These are phyloP conservation scores for Leccinum pachyderme DNA, from an alignment of 1,284 basidiomycete genomes.

Conservation along the genomic window DNA sequence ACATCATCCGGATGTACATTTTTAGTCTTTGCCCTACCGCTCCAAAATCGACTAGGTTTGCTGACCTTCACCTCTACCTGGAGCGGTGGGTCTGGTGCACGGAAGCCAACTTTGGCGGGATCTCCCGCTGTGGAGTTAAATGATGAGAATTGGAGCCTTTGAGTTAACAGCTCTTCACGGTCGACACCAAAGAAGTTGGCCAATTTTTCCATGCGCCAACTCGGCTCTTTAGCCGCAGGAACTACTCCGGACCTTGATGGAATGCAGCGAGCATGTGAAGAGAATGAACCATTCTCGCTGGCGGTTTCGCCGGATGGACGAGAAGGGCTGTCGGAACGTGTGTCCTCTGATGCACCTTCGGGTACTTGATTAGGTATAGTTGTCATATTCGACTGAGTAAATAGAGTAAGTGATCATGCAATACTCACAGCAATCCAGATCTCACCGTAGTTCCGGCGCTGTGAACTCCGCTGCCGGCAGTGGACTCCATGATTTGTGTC, in stretches of 20 bases:
- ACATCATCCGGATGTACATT: slow-evolving; percentile 42
- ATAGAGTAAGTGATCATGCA: slow-evolving; percentile 7
- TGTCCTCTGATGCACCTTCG: background rate
- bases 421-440: background rate
- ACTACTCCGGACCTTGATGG: background rate
- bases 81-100: slow-evolving; percentile 11
- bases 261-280: background rate
- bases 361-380: background rate
- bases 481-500: background rate
- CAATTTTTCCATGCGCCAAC: slow-evolving; percentile 43
- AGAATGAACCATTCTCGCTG: background rate
- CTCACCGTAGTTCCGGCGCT: slow-evolving; percentile 10
- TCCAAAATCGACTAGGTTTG: slow-evolving; percentile 40
- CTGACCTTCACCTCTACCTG: slow-evolving; percentile 40
- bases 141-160: background rate
- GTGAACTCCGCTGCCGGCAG: background rate
- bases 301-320: background rate
- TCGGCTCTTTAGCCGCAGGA: slow-evolving; percentile 3
- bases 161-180: slow-evolving; percentile 41
- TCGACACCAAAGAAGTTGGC: slow-evolving; percentile 59
- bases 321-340: background rate
- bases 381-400: slow-evolving; percentile 2
- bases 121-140: slow-evolving; percentile 6
- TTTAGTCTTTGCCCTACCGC: slow-evolving; percentile 26
- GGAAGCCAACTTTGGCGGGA: background rate